Evolutionary conservation across 1,284 basidiomycete genomes (phyloP), one percentile per base, ranked within the genome.

Genomic region (Abortiporus biennis): DNA sequence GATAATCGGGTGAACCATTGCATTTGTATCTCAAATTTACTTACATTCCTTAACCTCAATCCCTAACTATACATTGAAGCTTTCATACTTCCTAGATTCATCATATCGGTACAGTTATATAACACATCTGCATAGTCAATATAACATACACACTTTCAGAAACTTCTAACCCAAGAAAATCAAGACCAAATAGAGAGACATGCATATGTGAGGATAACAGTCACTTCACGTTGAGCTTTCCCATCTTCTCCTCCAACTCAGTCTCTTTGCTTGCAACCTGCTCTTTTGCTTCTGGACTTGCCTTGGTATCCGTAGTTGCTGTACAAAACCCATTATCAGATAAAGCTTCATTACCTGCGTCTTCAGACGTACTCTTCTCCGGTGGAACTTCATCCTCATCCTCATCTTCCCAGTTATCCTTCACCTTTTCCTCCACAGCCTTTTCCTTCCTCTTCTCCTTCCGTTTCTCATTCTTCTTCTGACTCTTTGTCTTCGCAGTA

Each of bases 401-500:
- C 11, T 86, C 85, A 42, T 84, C 84, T 37, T 89, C 85, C 85
- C 86, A 89, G 51, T 68, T 78, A 45, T 87, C 84, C 48, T 74
- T 78, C 15, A 87, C 71, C 43, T 65, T 67, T 38, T 62, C 47
- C 23, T 38, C 42, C 33, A 43, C 57, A 25, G 38, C 69, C 63
- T 78, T 71, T 51, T 77, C 75, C 40, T 71, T 74, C 60, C 74
- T 72, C 65, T 77, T 82, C 55, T 81, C 82, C 58, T 74, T 78
- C 52, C 77, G 68, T 59, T 83, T 90, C 43, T 83, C 84, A 49
- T 88, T 91, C 74, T 89, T 91, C 69, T 85, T 84, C 43, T 74
- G 74, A 32, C 75, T 75, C 64, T 85, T 80, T 48, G 68, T 74
- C 46, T 68, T 50, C 0, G 47, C 57, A 49, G 40, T 54, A 43